Percentiles rank a stretch among this genome's conserved stretches.
phyloP scores from a whole-genome alignment of 2,329 filamentous ascomycete genomes.

The Penicillium palitans region DNA sequence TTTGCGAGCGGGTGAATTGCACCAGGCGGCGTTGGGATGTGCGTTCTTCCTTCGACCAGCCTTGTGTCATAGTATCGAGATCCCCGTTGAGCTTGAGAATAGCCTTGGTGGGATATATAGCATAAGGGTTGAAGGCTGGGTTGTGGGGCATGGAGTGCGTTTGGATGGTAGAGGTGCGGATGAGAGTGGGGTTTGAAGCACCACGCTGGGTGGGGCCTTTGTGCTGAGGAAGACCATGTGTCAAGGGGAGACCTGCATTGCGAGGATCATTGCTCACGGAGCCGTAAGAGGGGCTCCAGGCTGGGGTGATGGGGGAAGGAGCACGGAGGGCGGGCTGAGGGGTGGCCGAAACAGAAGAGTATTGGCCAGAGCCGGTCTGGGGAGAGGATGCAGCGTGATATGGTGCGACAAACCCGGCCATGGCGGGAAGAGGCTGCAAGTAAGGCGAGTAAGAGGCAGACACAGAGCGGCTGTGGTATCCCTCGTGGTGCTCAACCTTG shows the following conservation, averaged over 20 bases:
- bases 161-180: conserved; percentile 67
- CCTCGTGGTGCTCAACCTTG: conserved; percentile 53
- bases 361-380: conserved; percentile 44
- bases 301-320: conserved; percentile 50
- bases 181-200: conserved; percentile 58
- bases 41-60: conserved; percentile 82
- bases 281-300: conserved; percentile 52
- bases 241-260: conserved; percentile 45
- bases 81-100: conserved; percentile 82
- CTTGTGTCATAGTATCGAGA: conserved; percentile 76
- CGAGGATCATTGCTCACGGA: conserved; percentile 47
- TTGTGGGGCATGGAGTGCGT: conserved; percentile 50
- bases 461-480: conserved; percentile 51
- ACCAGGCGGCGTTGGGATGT: conserved; percentile 79
- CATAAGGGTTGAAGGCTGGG: conserved; percentile 71
- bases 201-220: conserved; percentile 48
- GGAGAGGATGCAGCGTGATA: conserved; percentile 43
- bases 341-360: conserved; percentile 40
- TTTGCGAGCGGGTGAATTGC: conserved; percentile 80
- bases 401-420: conserved; percentile 42
- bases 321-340: conserved; percentile 49
- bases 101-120: conserved; percentile 80
- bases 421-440: conserved; percentile 50
- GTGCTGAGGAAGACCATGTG: conserved; percentile 37
- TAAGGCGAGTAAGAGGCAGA: conserved; percentile 53